phyloP scores from a whole-genome alignment of 228 moss, liverwort and hornwort species.

The Sphagnum fallax region DNA sequence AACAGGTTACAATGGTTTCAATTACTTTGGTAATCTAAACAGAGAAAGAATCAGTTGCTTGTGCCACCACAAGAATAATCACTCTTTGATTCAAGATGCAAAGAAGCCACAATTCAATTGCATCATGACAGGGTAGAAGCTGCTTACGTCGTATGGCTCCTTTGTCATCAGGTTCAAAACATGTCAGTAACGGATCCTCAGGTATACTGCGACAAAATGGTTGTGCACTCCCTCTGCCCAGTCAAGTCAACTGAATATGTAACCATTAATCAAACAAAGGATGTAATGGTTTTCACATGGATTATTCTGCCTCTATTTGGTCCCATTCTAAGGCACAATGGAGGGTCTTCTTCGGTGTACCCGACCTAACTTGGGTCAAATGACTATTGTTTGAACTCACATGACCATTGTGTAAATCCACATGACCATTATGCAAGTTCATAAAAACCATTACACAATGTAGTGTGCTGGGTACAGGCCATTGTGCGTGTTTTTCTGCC shows the following conservation, averaged over 20 bases:
- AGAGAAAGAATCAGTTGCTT: no score
- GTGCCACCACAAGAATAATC: neutral
- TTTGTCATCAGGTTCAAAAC: conserved; percentile 68
- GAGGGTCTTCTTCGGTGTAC: neutral
- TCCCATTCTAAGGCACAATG: neutral
- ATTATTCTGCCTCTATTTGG: no score
- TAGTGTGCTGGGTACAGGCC: no score
- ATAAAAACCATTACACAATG: no score
- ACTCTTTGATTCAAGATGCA: neutral
- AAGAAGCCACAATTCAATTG: neutral
- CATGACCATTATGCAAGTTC: no score
- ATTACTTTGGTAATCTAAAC: neutral
- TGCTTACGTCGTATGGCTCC: conserved; percentile 57
- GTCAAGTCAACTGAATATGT: conserved; percentile 3
- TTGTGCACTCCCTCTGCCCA: conserved; percentile 77
- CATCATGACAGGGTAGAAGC: neutral
- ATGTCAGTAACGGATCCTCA: conserved; percentile 73
- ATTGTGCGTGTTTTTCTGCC: no score
- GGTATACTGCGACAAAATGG: conserved; percentile 88
- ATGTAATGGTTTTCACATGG: no score
- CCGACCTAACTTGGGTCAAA: no score
- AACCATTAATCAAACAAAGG: neutral
- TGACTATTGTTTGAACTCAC: no score
- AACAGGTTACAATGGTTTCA: neutral
- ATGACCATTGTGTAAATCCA: no score